Base-by-base conservation (phyloP, 495 filamentous ascomycete genomes). In the Aspergillus affinis region DNA sequence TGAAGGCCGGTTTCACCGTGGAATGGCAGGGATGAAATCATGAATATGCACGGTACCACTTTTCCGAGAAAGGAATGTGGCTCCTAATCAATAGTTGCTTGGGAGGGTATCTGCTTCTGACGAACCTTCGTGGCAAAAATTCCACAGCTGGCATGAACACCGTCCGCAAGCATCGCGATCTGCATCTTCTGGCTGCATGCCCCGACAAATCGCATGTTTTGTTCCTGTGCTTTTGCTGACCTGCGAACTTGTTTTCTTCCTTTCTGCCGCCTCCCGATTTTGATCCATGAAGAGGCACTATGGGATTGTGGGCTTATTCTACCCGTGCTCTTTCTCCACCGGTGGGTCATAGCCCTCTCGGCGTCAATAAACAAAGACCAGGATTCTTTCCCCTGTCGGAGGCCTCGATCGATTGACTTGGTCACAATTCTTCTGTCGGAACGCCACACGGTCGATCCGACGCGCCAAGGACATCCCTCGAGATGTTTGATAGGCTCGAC, bases 21-120 rank as follows among this genome's bases (percentile, higher is more conserved):
- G 48, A 30, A 27, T 52, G 50, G 50, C 27, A 52, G 50, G 50
- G 50, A 32, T 52, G 50, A 52, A 17, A 32, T 7, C 17, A 49
- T 26, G 27, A 36, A 36, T 36, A 30, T 30, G 17, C 29, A 41
- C 5, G 29, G 6, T n/a, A 41, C 36, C 36, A 41, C 36, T 15
- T 13, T 41, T 41, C 36, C 36, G 36, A 41, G 4, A 15, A 17
- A 15, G 13, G 36, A 41, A 41, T 41, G 36, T 41, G 36, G 36
- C 36, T 4, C 36, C 36, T 41, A 10, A 10, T 41, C 36, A 41
- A 41, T 41, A 41, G 36, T 41, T 15, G 13, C 36, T 26, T 41
- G 36, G 36, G 36, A 41, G 13, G 8, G 36, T 41, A 41, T 41
- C 36, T 41, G 12, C 3, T 41, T 17, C 12, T 41, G 36, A 41